Conservation (phyloP, 2,329 filamentous ascomycete genomes). For the Gliomastix tumulicola region DNA sequence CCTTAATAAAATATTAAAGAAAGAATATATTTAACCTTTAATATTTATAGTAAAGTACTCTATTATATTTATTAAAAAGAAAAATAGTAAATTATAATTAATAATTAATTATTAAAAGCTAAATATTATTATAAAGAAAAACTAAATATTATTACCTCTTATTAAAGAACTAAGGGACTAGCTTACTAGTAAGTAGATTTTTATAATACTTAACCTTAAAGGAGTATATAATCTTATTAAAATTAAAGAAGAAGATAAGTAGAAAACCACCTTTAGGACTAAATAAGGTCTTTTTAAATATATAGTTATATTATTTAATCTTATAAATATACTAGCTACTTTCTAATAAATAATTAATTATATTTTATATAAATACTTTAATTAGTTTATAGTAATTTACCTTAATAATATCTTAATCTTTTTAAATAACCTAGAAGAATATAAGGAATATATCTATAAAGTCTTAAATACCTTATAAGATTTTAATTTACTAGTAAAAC, state of each 20-base stretch:
- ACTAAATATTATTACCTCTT: conserved; percentile 11
- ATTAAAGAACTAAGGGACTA: conserved; percentile 14
- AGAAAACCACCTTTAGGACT: conserved; percentile 23
- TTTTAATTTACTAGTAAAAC: background rate
- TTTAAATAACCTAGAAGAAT: no score
- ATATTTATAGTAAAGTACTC: conserved; percentile 4
- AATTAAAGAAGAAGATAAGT: conserved; percentile 23
- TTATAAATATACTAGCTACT: background rate
- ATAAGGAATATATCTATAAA: background rate
- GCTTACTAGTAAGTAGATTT: conserved; percentile 7
- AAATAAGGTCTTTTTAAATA: conserved; percentile 23
- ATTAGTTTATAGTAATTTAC: background rate
- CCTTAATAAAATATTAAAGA: conserved; percentile 4
- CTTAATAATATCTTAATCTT: no score
- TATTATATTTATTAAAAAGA: conserved; percentile 13
- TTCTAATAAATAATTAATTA: no score
- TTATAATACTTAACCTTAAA: conserved; percentile 10
- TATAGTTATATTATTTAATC: conserved; percentile 18
- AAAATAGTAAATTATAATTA: conserved; percentile 11
- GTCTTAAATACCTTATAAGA: background rate
- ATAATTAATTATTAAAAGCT: conserved; percentile 16
- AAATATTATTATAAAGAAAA: conserved; percentile 17
- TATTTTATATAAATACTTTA: no score
- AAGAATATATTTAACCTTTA: conserved; percentile 8
- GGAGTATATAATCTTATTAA: conserved; percentile 19